Percentiles rank a stretch among this genome's conserved stretches.
Evolutionary conservation across 176 grass and related monocot genomes (phyloP).

Genomic region (Hordeum marinum): DNA sequence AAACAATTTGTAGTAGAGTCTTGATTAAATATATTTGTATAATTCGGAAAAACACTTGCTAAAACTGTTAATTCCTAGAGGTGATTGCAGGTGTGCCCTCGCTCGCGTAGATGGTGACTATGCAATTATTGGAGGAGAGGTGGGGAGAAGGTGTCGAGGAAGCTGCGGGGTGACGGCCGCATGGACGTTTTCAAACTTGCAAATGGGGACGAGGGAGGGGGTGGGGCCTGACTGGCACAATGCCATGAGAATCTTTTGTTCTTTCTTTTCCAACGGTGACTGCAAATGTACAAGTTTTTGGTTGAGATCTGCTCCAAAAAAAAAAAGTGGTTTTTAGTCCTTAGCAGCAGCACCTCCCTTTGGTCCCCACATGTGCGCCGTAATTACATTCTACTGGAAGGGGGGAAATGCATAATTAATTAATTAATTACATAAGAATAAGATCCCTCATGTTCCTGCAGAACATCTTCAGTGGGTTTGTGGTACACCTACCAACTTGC

Average conservation of each 20-base stretch:
- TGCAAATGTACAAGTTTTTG: neutral
- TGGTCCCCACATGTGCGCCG: too few relatives aligned
- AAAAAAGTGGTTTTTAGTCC: neutral
- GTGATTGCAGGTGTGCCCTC: neutral
- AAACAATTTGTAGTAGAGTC: too few relatives aligned
- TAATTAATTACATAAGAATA: neutral
- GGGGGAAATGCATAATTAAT: neutral
- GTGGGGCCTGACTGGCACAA: neutral
- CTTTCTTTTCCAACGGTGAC: neutral
- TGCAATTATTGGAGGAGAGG: neutral
- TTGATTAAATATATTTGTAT: too few relatives aligned
- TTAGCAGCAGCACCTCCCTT: too few relatives aligned
- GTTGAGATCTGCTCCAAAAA: neutral
- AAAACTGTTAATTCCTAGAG: too few relatives aligned
- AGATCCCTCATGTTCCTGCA: neutral
- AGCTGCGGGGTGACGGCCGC: constrained; percentile 5
- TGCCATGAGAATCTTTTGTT: neutral
- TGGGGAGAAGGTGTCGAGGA: constrained; percentile 22
- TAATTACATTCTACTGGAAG: neutral
- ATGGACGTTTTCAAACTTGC: constrained; percentile 16
- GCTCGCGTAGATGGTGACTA: neutral
- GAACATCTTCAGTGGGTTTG: constrained; percentile 2
- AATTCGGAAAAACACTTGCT: too few relatives aligned
- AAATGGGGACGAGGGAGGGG: neutral
- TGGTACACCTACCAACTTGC: neutral